These are phyloP conservation scores for Parmales sp. DNA, from an alignment of 108 stramenopile species.

Conservation along the genomic window DNA sequence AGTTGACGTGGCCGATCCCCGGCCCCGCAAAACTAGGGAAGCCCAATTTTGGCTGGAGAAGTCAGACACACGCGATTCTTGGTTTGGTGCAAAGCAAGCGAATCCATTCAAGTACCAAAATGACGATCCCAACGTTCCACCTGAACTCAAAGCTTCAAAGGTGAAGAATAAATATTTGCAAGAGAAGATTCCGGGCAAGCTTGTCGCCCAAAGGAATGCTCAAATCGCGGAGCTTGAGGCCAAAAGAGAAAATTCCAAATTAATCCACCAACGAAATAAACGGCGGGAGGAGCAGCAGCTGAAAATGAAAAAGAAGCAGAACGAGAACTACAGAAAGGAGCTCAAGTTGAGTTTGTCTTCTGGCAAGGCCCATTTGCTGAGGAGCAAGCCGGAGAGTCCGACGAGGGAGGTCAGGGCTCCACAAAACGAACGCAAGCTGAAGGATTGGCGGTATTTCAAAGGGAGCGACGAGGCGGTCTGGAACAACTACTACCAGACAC, in stretches of 20 bases:
- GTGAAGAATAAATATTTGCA: background rate
- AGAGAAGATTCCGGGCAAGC: background rate
- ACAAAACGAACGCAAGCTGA: background rate
- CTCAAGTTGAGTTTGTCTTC: background rate
- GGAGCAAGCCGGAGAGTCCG: background rate
- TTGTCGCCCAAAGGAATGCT: background rate
- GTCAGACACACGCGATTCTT: background rate
- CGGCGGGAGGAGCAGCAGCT: background rate
- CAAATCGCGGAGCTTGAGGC: background rate
- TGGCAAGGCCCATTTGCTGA: background rate
- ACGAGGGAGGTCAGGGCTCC: background rate
- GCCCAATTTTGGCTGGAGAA: constrained; percentile 6
- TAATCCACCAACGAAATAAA: background rate
- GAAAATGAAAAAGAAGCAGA: background rate
- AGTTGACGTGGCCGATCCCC: too few relatives aligned
- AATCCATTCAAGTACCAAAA: background rate
- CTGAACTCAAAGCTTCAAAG: background rate
- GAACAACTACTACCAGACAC: background rate
- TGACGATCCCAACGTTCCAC: background rate
- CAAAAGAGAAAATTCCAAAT: background rate
- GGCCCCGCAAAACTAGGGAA: too few relatives aligned
- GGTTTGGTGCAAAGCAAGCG: background rate
- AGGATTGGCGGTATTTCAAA: constrained; percentile 1
- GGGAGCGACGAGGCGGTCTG: background rate
- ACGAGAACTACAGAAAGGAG: background rate